Conservation (phyloP, 202 grass and related monocot genomes). For the Dendrocalamus latiflorus region DNA sequence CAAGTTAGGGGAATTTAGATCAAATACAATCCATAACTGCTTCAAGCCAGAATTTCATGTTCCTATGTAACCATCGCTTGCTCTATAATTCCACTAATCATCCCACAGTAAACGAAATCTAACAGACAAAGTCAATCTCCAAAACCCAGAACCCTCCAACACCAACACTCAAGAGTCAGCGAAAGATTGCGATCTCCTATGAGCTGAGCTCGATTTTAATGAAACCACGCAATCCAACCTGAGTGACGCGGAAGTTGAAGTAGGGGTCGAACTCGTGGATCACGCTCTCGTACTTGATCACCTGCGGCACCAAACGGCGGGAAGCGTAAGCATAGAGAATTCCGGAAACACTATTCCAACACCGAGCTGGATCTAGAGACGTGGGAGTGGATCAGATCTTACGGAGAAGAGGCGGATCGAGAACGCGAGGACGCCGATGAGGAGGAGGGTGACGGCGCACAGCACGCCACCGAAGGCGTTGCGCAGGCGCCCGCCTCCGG, state of each 20-base stretch:
- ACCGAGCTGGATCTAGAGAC: slow-evolving; percentile 36
- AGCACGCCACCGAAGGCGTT: slow-evolving; percentile 88
- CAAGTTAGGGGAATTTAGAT: slow-evolving; percentile 7
- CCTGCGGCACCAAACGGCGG: slow-evolving; percentile 42
- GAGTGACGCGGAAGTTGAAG: slow-evolving; percentile 98
- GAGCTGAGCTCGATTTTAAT: background rate
- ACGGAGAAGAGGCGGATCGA: slow-evolving; percentile 99
- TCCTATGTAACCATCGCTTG: background rate
- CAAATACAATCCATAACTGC: background rate
- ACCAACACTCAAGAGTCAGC: background rate
- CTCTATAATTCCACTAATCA: background rate
- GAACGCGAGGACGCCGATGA: slow-evolving; percentile 94
- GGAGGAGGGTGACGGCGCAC: slow-evolving; percentile 74
- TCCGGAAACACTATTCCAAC: background rate
- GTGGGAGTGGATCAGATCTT: slow-evolving; percentile 38
- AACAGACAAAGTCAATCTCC: background rate
- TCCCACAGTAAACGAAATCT: slow-evolving; percentile 21
- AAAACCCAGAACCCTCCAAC: slow-evolving; percentile 45
- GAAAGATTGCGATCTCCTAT: background rate
- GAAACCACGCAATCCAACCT: slow-evolving; percentile 48
- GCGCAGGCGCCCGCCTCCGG: slow-evolving; percentile 44
- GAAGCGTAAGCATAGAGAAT: background rate
- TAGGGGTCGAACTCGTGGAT: slow-evolving; percentile 99
- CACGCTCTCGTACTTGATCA: slow-evolving; percentile 99
- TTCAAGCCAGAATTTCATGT: background rate